Evolutionary conservation across 805 yeast genomes (phyloP), one percentile per base, ranked within the genome.

Genomic region (Yamadazyma nakazawae): DNA sequence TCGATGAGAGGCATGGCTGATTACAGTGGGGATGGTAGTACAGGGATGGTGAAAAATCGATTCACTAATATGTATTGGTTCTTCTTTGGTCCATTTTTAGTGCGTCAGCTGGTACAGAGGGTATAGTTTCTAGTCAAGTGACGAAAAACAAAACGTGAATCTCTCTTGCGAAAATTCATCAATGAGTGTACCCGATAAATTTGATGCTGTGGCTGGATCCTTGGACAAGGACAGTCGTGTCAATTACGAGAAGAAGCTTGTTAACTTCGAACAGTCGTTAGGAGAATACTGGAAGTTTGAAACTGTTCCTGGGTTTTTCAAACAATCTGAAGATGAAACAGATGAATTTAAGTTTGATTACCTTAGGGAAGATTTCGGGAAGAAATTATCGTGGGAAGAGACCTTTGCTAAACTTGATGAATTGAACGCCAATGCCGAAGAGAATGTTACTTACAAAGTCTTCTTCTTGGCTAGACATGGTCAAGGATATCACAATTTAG

Each of bases 401-500:
- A 57, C 70, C 2, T 43, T 57, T 31, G 28, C 40, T 2, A 53
- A 64, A n/a, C 55, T 78, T 14, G 49, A 59, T 5, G 51, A 58
- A n/a, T 62, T 78, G 53, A 76, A 75, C 49, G 53, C 48, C 1
- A 36, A 48, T 7, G 55, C 67, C 30, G 53, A 48, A 5, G 53
- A 47, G 2, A 57, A 66, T 45, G 67, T 55, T n/a, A 45, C 49
- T 6, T 78, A 76, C 59, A 78, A 78, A 56, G 54, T 78, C 10
- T 58, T 78, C 34, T 70, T 70, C 48, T 62, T 76, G 31, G 80
- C 77, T 5, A 67, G 82, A 43, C 82, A 78, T 50, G 82, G 81
- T 4, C 79, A 78, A 51, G 82, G 82, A 1, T 76, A 54, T 55
- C 82, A 78, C 54, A 78, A 78, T 54, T 56, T 66, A 46, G 79